Conservation (phyloP, 2,329 filamentous ascomycete genomes). For the Penicillium italicum region DNA sequence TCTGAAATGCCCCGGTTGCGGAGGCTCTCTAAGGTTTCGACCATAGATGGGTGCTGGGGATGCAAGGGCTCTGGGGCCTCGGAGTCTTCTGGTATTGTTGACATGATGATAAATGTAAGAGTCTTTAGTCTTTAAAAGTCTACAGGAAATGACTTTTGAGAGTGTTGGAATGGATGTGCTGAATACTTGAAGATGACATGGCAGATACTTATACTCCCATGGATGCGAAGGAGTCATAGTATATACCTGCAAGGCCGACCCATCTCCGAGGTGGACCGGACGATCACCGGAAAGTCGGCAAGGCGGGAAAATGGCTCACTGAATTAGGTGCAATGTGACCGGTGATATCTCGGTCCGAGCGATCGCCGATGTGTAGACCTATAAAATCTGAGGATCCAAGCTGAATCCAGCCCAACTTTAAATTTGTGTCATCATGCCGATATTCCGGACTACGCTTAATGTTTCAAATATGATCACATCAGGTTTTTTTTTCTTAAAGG, state of each 20-base stretch:
- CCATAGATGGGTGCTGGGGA: neutral
- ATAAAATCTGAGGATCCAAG: neutral
- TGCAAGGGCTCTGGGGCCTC: constrained; percentile 1
- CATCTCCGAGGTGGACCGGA: constrained; percentile 18
- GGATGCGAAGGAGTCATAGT: neutral
- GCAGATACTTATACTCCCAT: constrained; percentile 12
- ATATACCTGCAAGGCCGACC: constrained; percentile 10
- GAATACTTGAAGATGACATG: neutral
- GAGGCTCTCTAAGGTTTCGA: constrained; percentile 26
- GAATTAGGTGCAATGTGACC: neutral
- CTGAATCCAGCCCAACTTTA: neutral
- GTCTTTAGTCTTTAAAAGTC: neutral
- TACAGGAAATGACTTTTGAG: neutral
- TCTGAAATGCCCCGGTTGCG: constrained; percentile 23
- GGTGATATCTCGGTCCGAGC: neutral
- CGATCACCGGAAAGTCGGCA: neutral
- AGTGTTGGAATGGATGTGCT: neutral
- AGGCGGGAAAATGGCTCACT: neutral
- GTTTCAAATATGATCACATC: neutral
- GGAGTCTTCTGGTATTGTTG: constrained; percentile 7
- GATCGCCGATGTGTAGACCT: neutral
- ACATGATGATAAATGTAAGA: constrained; percentile 5
- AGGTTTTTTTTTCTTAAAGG: neutral
- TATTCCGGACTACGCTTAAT: neutral
- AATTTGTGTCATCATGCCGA: neutral